Evolutionary conservation across 192 early-diverging fungal genomes (phyloP), one percentile per base, ranked within the genome.

Genomic region (Pilobolus umbonatus): DNA sequence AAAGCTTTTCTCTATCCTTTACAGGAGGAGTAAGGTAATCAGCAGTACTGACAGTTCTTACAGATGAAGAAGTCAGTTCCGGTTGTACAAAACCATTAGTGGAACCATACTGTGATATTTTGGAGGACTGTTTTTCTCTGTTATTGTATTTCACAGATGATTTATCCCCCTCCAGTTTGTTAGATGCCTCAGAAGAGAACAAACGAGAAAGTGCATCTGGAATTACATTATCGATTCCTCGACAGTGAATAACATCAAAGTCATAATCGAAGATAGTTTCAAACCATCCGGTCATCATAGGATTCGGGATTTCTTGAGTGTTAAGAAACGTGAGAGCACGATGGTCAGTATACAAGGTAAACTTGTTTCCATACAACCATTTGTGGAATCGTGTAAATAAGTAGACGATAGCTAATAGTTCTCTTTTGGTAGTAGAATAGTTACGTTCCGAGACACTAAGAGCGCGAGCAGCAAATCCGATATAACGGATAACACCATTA

Each of bases 271-370:
- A 44, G 1, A 74, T 29, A 5, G 56, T 69, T 24, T 74, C 63
- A 14, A 59, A 28, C 72, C 72, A 74, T 4, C 30, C 47, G 1
- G 57, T 42, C 29, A 68, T 25, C 59, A 66, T 69, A 17, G 36
- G 25, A 28, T 65, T 64, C 6, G 44, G 9, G 39, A 15, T 35
- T 5, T 35, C 24, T 42, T 71, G 70, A 11, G 54, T 55, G 25
- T 69, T 51, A 4, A 77, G 26, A 43, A 32, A 70, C 5, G 57
- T 64, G 1, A 71, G 49, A n/a, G 64, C 60, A 2, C 45, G 35
- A 60, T 74, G 69, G 40, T 78, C 72, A 0, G 69, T 69, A 28
- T 42, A 72, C 8, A 78, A 14, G 0, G 67, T 69, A 34, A 71
- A 74, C 3, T 19, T 40, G 12, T 53, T 43, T 49, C 72, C 67